Conservation (phyloP, 306 rosid genomes). For the Pueraria montana region DNA sequence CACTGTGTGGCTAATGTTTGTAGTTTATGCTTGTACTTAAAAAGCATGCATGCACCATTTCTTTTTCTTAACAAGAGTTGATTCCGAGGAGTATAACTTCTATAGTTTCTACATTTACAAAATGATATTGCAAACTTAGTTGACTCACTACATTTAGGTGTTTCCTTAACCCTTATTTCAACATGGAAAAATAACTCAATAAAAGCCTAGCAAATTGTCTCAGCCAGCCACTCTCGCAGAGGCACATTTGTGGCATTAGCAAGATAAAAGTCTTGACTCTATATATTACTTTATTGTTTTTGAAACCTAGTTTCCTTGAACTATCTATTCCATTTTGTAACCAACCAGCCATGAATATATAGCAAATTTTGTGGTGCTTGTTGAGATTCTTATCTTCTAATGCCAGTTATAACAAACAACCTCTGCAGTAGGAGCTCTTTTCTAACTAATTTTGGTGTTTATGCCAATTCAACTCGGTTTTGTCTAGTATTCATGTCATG, state of each 20-base stretch:
- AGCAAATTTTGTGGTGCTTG: neutral
- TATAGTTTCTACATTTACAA: neutral
- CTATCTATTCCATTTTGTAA: neutral
- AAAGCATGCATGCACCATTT: constrained; percentile 22
- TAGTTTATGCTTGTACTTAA: constrained; percentile 30
- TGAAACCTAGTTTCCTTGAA: neutral
- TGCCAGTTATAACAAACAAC: neutral
- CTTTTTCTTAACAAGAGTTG: constrained; percentile 12
- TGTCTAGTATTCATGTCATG: neutral
- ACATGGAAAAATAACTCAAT: neutral
- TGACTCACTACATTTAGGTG: no score
- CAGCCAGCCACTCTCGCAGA: neutral
- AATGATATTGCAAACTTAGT: constrained; percentile 2
- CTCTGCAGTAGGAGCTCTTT: neutral
- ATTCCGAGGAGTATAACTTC: neutral
- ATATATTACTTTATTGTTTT: neutral
- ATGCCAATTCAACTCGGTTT: neutral
- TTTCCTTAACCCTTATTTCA: neutral
- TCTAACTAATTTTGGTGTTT: neutral
- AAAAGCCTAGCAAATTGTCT: constrained; percentile 9
- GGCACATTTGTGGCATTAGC: constrained; percentile 16
- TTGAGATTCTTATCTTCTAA: neutral
- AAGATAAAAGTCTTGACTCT: neutral
- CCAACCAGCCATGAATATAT: neutral
- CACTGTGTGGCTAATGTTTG: constrained; percentile 46